Evolutionary conservation across 164 flowering plant species (phyloP), one percentile per base, ranked within the genome.

Genomic region (Cinnamomum micranthum): DNA sequence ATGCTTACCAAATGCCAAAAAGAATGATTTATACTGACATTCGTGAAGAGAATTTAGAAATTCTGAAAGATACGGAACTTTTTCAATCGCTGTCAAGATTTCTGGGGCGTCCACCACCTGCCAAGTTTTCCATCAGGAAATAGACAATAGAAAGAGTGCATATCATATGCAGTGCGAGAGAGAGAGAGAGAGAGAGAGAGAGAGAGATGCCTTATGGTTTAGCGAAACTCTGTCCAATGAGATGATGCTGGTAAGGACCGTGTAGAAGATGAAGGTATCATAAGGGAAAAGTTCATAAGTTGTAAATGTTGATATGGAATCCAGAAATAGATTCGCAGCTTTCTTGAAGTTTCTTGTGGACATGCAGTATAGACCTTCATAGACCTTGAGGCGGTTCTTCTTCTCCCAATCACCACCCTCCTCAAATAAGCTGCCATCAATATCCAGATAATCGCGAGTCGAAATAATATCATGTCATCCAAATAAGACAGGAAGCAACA

Each of bases 391-490:
- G 0, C 98, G 88, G 77, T 93, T 95, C 86, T 95, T 95, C 86
- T 97, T 92, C 77, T 95, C 99, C 99, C 99, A 95, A 77, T 95
- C 99, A 84, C 99, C 99, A 60, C 99, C 99, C 83, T 95, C 98
- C 78, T 95, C 98, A 81, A 95, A 95, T 85, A 95, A 87, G 73
- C 99, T 95, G 89, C 58, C 71, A 70, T 71, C 47, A 41, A 70
- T 60, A 67, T n/a, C 70, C 69, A 31, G 47, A 67, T 17, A 19
- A 64, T 64, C 1, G 17, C 2, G 22, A 28, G 60, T 13, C 6
- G 0, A 14, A 19, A 15, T 35, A 67, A 67, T 20, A 5, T 33
- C 19, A 2, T 12, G 22, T 67, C 15, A 27, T 67, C 28, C n/a
- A 67, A 67, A 67, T 20, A 31, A 15, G 33, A 33, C 50, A 23